A percentile compares a stretch with the other conserved stretches of the same genome.
phyloP scores from a whole-genome alignment of 1,284 basidiomycete genomes.

The Cryptococcus floricola region DNA sequence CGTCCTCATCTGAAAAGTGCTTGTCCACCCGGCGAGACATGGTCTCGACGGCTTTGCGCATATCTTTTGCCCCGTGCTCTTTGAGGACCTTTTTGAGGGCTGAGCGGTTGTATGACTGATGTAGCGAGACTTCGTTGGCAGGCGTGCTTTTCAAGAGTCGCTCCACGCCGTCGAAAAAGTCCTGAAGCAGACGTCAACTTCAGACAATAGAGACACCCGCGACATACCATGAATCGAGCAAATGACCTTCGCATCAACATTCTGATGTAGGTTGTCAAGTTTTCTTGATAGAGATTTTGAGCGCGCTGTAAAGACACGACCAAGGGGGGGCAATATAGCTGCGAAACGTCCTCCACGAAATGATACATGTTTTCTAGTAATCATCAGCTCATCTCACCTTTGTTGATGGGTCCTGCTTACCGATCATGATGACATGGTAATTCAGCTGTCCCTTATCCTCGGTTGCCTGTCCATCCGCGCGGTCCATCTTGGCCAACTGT shows the following conservation, averaged over 20 bases:
- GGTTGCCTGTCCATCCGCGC: constrained; percentile 57
- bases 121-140: constrained; percentile 72
- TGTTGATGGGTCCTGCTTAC: constrained; percentile 54
- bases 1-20: constrained; percentile 62
- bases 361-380: constrained; percentile 88
- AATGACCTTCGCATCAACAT: constrained; percentile 83
- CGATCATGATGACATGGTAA: constrained; percentile 91
- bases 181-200: constrained; percentile 54
- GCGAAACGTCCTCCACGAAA: constrained; percentile 75
- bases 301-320: constrained; percentile 67
- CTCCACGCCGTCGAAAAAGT: constrained; percentile 91
- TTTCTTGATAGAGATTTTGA: constrained; percentile 80
- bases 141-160: constrained; percentile 75
- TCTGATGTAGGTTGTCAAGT: constrained; percentile 77
- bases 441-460: constrained; percentile 97
- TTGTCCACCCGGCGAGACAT: constrained; percentile 91
- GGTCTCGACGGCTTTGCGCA: constrained; percentile 75
- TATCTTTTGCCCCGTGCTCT: constrained; percentile 81
- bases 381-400: not conserved
- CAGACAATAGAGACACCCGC: not conserved
- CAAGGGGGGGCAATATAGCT: constrained; percentile 60
- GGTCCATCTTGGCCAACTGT: constrained; percentile 89
- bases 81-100: constrained; percentile 79
- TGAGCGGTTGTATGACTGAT: constrained; percentile 70
- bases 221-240: constrained; percentile 75